A percentile compares a stretch with the other conserved stretches of the same genome.
phyloP scores from a whole-genome alignment of 2,329 filamentous ascomycete genomes.

The Calcarisporium arbuscula region DNA sequence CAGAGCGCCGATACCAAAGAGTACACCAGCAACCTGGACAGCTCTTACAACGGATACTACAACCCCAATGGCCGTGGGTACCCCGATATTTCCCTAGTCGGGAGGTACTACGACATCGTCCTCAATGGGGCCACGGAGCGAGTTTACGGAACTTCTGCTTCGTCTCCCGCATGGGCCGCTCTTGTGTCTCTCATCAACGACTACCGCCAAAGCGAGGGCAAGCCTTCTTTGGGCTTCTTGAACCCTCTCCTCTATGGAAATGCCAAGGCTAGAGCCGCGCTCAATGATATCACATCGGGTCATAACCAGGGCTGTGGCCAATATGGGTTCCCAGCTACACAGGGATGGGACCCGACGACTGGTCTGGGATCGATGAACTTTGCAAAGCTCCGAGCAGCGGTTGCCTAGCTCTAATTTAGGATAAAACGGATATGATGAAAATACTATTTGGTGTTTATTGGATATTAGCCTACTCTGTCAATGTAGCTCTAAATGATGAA shows the following conservation, averaged over 20 bases:
- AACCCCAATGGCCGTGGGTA: slow-evolving; percentile 29
- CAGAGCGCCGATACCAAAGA: slow-evolving; percentile 17
- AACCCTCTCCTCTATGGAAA: slow-evolving; percentile 32
- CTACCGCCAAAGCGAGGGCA: slow-evolving; percentile 18
- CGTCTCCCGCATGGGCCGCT: slow-evolving; percentile 14
- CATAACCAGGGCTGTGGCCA: slow-evolving; percentile 8
- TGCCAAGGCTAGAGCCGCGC: slow-evolving; percentile 12
- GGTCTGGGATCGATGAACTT: slow-evolving; percentile 8
- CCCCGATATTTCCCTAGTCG: slow-evolving; percentile 34
- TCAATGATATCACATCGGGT: slow-evolving; percentile 8
- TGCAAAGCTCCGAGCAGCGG: slow-evolving; percentile 9
- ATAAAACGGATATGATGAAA: too few species aligned
- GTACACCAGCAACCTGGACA: slow-evolving; percentile 18
- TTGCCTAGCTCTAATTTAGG: too few species aligned
- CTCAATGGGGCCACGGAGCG: slow-evolving; percentile 1
- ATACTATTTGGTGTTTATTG: too few species aligned
- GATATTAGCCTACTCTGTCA: too few species aligned
- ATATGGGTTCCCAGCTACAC: slow-evolving; percentile 4
- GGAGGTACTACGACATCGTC: slow-evolving; percentile 39
- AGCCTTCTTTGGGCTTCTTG: slow-evolving; percentile 32
- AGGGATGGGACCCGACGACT: slow-evolving; percentile 8
- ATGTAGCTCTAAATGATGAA: too few species aligned
- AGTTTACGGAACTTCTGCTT: slow-evolving; percentile 13
- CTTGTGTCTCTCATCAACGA: slow-evolving; percentile 17
- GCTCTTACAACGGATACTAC: slow-evolving; percentile 23